phyloP scores from a whole-genome alignment of 1,284 basidiomycete species.

The Clitocybe nebularis region DNA sequence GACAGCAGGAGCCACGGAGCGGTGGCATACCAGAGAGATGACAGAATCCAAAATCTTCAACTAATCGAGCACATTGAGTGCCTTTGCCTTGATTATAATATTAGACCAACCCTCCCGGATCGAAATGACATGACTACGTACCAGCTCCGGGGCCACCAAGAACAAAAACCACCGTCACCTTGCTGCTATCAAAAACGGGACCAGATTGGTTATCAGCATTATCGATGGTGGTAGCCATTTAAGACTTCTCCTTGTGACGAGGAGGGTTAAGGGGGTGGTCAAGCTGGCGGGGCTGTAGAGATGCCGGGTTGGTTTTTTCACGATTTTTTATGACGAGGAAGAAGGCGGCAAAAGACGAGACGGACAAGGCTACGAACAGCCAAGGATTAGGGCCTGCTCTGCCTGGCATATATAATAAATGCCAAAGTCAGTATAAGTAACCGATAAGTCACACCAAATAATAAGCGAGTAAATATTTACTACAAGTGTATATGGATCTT shows the following conservation, averaged over 20 bases:
- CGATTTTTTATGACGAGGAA: slow-evolving; percentile 51
- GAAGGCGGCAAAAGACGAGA: slow-evolving; percentile 56
- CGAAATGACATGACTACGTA: slow-evolving; percentile 22
- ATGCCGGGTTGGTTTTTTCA: slow-evolving; percentile 56
- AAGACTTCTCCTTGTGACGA: slow-evolving; percentile 35
- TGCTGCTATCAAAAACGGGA: slow-evolving; percentile 65
- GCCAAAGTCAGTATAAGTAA: slow-evolving; percentile 3
- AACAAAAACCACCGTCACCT: slow-evolving; percentile 92
- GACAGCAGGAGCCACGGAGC: neutral
- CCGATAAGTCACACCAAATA: neutral
- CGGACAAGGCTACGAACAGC: slow-evolving; percentile 51
- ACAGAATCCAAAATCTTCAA: slow-evolving; percentile 86
- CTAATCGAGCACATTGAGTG: slow-evolving; percentile 89
- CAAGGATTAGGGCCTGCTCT: slow-evolving; percentile 55
- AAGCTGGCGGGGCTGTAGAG: slow-evolving; percentile 55
- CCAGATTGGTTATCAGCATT: slow-evolving; percentile 8
- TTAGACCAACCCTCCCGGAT: slow-evolving; percentile 8
- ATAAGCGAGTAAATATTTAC: no score
- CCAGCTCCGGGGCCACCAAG: slow-evolving; percentile 97
- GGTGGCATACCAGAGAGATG: slow-evolving; percentile 81
- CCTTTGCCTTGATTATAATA: slow-evolving; percentile 74
- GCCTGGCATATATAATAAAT: slow-evolving; percentile 1
- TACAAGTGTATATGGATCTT: slow-evolving; percentile 62
- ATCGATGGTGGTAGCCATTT: neutral
- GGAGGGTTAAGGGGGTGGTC: slow-evolving; percentile 67